A percentile compares a stretch with the other conserved stretches of the same genome.
phyloP scores from a whole-genome alignment of 805 yeast genomes.

The Yarrowia keelungensis region DNA sequence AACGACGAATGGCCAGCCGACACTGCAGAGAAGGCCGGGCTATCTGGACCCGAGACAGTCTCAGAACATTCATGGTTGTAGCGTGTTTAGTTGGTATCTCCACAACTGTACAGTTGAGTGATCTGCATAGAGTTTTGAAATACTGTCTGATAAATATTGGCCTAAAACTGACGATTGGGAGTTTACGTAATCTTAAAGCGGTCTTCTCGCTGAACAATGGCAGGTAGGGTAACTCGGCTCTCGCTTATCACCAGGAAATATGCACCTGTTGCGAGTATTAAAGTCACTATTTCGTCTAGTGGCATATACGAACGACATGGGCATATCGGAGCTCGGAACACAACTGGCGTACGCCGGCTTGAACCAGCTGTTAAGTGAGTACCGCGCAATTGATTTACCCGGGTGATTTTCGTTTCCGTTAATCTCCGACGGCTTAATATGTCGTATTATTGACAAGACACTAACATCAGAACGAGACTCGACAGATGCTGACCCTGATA shows the following conservation, averaged over 20 bases:
- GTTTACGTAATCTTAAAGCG: not conserved
- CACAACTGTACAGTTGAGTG: constrained; percentile 11
- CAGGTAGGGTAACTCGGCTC: constrained; percentile 30
- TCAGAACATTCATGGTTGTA: constrained; percentile 24
- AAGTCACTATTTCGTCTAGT: constrained; percentile 25
- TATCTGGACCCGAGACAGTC: constrained; percentile 21
- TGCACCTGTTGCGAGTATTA: constrained; percentile 36
- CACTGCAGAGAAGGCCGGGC: constrained; percentile 35
- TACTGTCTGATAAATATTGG: not conserved
- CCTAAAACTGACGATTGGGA: constrained; percentile 5
- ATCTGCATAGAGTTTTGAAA: constrained; percentile 32
- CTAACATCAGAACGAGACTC: constrained; percentile 46
- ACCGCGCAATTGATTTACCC: not conserved
- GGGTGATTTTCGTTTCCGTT: not conserved
- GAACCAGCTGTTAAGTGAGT: constrained; percentile 31
- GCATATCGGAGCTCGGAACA: constrained; percentile 37
- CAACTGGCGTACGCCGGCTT: constrained; percentile 37
- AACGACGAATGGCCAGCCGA: constrained; percentile 21
- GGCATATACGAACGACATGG: constrained; percentile 14
- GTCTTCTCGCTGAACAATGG: not conserved
- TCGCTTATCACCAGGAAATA: constrained; percentile 38
- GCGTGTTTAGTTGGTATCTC: not conserved
- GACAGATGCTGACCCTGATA: constrained; percentile 52
- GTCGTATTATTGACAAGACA: not conserved
- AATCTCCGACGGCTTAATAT: not conserved